Base-by-base conservation (phyloP, 345 rosid genomes). In the Acer saccharum region DNA sequence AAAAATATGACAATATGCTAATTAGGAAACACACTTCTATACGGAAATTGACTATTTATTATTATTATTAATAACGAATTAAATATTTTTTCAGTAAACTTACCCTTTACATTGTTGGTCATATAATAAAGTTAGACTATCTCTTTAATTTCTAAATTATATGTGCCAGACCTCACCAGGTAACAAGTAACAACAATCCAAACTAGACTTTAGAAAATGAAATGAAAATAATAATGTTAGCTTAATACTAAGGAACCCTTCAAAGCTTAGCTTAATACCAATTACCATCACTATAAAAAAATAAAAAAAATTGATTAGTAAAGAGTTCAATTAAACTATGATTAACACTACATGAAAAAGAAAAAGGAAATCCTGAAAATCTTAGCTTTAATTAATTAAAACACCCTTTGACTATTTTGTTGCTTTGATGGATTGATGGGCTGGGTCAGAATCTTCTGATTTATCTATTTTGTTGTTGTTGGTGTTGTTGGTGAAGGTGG, bases 321-420 rank as follows among this genome's bases (percentile, higher is more conserved):
- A 63, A 29, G 10, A 54, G 72, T 86, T 86, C 86, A 84, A 76
- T 73, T 25, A 78, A 50, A 69, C 3, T 46, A 81, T 77, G 20
- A 86, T 79, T 75, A 73, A 44, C 39, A 35, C 39, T 0, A 35
- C 6, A 35, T 35, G 5, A 77, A 6, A 41, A 3, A 48, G 44
- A 10, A 55, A 20, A 57, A 4, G 64, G 41, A 64, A 79, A 62
- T 2, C 66, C 35, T 69, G 21, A 1, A 68, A 54, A 16, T 4
- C 10, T 44, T 43, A 50, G 13, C 29, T 75, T 54, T 50, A 75
- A 73, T 58, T 73, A 76, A 75, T 80, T 65, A 73, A 76, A 76
- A 64, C 5, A 65, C 20, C 18, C 32, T 64, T 71, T 66, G 82
- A 64, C 62, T 62, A 21, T 76, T 73, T 76, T 66, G 81, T 65